A percentile compares a stretch with the other conserved stretches of the same genome.
phyloP scores from a whole-genome alignment of 2,329 filamentous ascomycete species.

The Fusarium sp. region DNA sequence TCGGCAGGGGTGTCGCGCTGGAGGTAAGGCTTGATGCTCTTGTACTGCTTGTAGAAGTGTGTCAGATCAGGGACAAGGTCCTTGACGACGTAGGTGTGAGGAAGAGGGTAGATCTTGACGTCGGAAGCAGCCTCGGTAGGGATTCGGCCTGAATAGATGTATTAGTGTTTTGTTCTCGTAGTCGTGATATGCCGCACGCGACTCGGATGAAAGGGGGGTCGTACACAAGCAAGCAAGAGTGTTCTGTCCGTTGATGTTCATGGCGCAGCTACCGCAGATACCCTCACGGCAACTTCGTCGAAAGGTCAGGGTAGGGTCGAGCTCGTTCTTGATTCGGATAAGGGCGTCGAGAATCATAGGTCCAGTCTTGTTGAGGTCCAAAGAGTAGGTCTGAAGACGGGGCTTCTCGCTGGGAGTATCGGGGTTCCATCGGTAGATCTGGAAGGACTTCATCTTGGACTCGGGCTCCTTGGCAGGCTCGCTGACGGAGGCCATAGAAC shows the following conservation, averaged over 20 bases:
- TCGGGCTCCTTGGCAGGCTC: constrained; percentile 71
- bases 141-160: constrained; percentile 78
- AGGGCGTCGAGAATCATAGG: constrained; percentile 98
- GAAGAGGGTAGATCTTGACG: constrained; percentile 95
- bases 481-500: constrained; percentile 66
- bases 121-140: constrained; percentile 83
- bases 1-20: constrained; percentile 86
- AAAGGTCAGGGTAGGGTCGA: constrained; percentile 97
- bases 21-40: constrained; percentile 98
- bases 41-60: constrained; percentile 99
- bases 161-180: constrained; percentile 30
- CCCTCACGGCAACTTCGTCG: constrained; percentile 95
- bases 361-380: constrained; percentile 98
- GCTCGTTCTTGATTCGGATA: constrained; percentile 98
- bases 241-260: constrained; percentile 99
- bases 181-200: constrained; percentile 45
- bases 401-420: constrained; percentile 94
- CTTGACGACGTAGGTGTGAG: constrained; percentile 99
- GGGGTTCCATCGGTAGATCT: constrained; percentile 99
- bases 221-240: constrained; percentile 96
- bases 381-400: constrained; percentile 91
- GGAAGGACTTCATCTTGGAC: constrained; percentile 89
- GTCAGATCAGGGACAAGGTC: constrained; percentile 98
- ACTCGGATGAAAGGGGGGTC: constrained; percentile 17
- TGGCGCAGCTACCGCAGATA: constrained; percentile 97